These are phyloP conservation scores for Sphenostylis stenocarpa DNA, from an alignment of 306 rosid genomes.

Conservation along the genomic window DNA sequence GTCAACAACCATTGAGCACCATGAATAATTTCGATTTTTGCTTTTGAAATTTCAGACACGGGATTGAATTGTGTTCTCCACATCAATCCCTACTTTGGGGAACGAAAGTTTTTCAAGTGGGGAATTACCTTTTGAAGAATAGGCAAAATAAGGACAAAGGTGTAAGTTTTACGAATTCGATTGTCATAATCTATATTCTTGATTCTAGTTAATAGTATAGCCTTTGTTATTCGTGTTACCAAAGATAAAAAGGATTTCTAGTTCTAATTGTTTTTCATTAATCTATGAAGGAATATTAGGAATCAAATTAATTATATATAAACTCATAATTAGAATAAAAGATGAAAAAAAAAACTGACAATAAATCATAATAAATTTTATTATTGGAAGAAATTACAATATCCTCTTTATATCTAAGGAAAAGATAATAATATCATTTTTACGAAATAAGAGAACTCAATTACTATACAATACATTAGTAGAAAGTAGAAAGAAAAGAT, in stretches of 20 bases:
- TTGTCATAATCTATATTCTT: no score
- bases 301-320: no score
- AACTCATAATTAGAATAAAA: no score
- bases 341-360: no score
- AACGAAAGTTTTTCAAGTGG: conserved; percentile 38
- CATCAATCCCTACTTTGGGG: conserved; percentile 48
- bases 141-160: conserved; percentile 51
- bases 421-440: no score
- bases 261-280: not conserved
- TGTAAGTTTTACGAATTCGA: conserved; percentile 15
- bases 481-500: no score
- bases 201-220: not conserved
- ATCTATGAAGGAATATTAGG: no score
- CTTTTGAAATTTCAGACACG: conserved; percentile 46
- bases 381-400: no score
- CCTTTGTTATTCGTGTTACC: not conserved
- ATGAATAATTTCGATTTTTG: not conserved
- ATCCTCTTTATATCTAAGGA: no score
- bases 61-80: conserved; percentile 40
- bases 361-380: no score
- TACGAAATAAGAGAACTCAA: no score
- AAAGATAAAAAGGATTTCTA: not conserved
- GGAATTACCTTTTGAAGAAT: conserved; percentile 41
- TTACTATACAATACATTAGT: no score
- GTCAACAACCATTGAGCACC: not conserved